These are phyloP conservation scores for Penicillium lagena DNA, from an alignment of 495 filamentous ascomycete species.

Conservation along the genomic window DNA sequence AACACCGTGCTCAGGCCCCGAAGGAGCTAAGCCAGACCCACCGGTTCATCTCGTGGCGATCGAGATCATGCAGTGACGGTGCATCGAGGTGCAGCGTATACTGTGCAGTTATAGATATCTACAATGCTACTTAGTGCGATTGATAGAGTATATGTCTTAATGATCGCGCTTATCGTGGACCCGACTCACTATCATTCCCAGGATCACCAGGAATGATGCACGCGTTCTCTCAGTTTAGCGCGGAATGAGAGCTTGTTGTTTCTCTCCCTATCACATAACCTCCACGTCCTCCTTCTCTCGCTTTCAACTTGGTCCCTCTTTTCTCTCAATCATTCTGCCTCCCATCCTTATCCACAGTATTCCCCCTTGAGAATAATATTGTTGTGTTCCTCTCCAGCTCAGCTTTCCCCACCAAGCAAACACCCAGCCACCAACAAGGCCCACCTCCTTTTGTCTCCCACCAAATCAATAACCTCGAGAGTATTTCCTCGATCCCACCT, in stretches of 20 bases:
- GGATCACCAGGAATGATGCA: constrained; percentile 20
- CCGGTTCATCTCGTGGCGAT: constrained; percentile 4
- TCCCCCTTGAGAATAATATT: too few species aligned
- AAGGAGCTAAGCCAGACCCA: background rate
- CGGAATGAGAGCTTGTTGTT: constrained; percentile 10
- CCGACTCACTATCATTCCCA: background rate
- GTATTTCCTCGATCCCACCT: background rate
- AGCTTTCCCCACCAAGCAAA: constrained; percentile 3
- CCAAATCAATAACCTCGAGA: background rate
- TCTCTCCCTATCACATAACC: background rate
- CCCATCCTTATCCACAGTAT: too few species aligned
- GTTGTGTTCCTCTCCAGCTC: background rate
- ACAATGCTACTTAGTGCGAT: too few species aligned
- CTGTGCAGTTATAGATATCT: too few species aligned
- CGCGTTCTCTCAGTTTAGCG: constrained; percentile 7
- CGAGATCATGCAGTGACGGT: too few species aligned
- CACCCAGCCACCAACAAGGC: background rate
- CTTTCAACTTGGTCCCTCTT: background rate
- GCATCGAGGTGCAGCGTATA: too few species aligned
- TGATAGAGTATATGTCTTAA: too few species aligned
- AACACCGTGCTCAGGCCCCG: constrained; percentile 1
- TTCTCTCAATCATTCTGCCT: too few species aligned
- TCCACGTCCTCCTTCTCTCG: background rate
- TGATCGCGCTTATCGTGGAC: too few species aligned
- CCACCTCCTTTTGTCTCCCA: constrained; percentile 6